Percentiles rank a stretch among this genome's conserved stretches.
Evolutionary conservation across 257 asterid genomes (phyloP).

Genomic region (Scutellaria minor): DNA sequence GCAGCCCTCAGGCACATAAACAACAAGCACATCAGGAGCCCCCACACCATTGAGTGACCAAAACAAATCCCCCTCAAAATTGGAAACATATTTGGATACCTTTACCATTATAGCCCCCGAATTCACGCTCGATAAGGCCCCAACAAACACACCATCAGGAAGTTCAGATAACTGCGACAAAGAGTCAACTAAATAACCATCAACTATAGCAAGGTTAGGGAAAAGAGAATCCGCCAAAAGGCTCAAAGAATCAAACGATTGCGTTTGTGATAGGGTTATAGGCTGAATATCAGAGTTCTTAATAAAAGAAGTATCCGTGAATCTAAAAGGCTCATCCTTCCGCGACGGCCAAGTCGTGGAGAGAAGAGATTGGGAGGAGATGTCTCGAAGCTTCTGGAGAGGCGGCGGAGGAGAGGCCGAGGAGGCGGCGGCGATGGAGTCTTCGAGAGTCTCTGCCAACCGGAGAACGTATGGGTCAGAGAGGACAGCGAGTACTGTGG

Average conservation of each 20-base stretch:
- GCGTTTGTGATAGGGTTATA: slow-evolving; percentile 38
- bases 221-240: slow-evolving; percentile 47
- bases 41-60: slow-evolving; percentile 94
- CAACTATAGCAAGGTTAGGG: slow-evolving; percentile 64
- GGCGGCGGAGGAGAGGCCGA: slow-evolving; percentile 55
- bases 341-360: slow-evolving; percentile 91
- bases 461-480: slow-evolving; percentile 90
- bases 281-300: slow-evolving; percentile 72
- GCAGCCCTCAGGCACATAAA: slow-evolving; percentile 84
- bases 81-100: slow-evolving; percentile 58
- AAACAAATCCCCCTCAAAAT: slow-evolving; percentile 80
- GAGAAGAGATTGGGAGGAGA: slow-evolving; percentile 77
- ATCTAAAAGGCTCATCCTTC: slow-evolving; percentile 88
- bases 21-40: slow-evolving; percentile 73
- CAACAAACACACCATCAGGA: slow-evolving; percentile 76
- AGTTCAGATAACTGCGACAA: slow-evolving; percentile 54
- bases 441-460: slow-evolving; percentile 91
- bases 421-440: slow-evolving; percentile 55
- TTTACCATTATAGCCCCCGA: slow-evolving; percentile 59
- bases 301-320: slow-evolving; percentile 80
- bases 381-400: slow-evolving; percentile 70
- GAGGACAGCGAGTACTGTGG: slow-evolving; percentile 50
- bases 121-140: slow-evolving; percentile 53
- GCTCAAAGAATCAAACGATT: slow-evolving; percentile 36
- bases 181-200: slow-evolving; percentile 67